Evolutionary conservation across 768 basidiomycete genomes (phyloP).

Genomic region (Boletus sp.): DNA sequence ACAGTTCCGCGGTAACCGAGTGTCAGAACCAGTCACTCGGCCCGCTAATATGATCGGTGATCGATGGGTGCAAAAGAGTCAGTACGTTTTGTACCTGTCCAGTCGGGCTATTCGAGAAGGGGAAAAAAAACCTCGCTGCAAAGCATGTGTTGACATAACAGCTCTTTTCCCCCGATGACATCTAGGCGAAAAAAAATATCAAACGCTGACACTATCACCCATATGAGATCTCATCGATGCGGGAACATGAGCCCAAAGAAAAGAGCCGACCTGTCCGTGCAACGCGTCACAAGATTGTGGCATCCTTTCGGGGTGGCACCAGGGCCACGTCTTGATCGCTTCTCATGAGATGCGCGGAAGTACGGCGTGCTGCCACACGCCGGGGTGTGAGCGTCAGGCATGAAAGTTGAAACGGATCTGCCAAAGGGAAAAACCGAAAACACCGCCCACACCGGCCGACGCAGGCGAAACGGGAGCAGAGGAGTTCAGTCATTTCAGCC

Average conservation of each 20-base stretch:
- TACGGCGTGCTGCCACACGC: neutral
- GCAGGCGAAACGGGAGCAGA: neutral
- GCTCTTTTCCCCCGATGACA: neutral
- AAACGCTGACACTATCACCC: neutral
- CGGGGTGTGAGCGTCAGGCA: neutral
- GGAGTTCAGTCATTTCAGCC: neutral
- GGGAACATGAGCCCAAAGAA: neutral
- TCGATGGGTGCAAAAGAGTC: too few relatives aligned
- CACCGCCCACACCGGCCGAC: neutral
- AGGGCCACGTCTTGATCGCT: neutral
- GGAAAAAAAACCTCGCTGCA: neutral
- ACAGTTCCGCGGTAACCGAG: too few relatives aligned
- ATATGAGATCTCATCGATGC: neutral
- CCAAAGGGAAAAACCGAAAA: neutral
- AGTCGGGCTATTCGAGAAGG: neutral
- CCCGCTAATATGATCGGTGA: too few relatives aligned
- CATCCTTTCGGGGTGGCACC: neutral
- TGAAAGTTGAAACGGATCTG: slow-evolving; percentile 6
- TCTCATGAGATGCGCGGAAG: slow-evolving; percentile 1
- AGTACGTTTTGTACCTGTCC: too few relatives aligned
- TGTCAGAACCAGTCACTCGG: too few relatives aligned
- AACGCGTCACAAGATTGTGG: neutral
- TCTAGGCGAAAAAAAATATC: neutral
- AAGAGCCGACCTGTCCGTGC: slow-evolving; percentile 2
- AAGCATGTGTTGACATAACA: neutral